Base-by-base conservation (phyloP, 805 yeast species). In the Yamadazyma scolyti region DNA sequence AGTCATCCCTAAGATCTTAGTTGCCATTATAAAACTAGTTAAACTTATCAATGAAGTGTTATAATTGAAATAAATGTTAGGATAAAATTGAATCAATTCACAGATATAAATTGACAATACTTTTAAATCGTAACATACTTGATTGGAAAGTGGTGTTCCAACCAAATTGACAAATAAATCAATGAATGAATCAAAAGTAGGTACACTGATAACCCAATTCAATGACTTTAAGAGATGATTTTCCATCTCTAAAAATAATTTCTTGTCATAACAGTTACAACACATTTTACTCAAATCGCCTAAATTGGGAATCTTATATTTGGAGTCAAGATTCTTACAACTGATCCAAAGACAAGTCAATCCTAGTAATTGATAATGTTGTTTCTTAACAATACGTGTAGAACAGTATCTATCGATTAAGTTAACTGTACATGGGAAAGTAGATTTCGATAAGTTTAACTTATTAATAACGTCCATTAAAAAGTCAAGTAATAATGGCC, bases 231-330 rank as follows among this genome's bases (percentile, higher is more conserved):
- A 61, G 25, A 83, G 68, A 44, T 79, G 80, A 36, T 77, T 67
- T 51, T 83, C 94, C 77, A 81, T 77, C 47, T 77, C 78, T 36
- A 77, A 58, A 48, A 82, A 76, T 38, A 74, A 61, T 40, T 68
- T 65, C 41, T 68, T 71, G 31, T 74, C 66, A 53, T 75, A 77
- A 48, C 74, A 72, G 41, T 73, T 66, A 52, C 78, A 75, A 52
- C 82, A 76, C 53, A 75, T 63, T 34, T 70, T 71, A 45, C 73
- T 62, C 30, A 78, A 57, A 40, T 70, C 72, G 30, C 65, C 63
- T 33, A 77, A 54, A 13, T 71, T 59, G 6, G 82, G 80, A 23
- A 78, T 73, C 48, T 76, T 76, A 43, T 73, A 72, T 56, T 75
- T 75, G 40, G 69, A 61, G 46, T 75, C 79, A 46, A 66, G 51